phyloP scores from a whole-genome alignment of 148 eudicot genomes.

The Arbutus unedo region DNA sequence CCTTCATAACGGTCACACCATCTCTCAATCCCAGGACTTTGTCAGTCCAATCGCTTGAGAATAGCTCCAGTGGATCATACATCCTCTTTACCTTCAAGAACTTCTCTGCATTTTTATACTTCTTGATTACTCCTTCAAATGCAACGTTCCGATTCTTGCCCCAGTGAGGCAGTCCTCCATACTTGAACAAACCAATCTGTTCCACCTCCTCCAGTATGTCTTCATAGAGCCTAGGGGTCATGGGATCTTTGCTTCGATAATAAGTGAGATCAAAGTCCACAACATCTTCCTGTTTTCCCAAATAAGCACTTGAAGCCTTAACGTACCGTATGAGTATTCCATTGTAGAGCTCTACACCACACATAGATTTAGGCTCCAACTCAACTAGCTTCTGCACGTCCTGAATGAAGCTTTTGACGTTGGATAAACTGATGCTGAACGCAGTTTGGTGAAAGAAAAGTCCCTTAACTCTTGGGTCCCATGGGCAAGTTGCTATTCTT shows the following conservation, averaged over 20 bases:
- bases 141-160: constrained; percentile 85
- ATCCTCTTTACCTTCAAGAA: constrained; percentile 50
- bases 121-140: constrained; percentile 50
- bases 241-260: constrained; percentile 63
- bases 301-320: constrained; percentile 64
- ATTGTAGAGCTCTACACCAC: constrained; percentile 53
- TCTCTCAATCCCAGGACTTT: constrained; percentile 55
- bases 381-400: constrained; percentile 60
- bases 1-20: constrained; percentile 32
- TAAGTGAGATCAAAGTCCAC: constrained; percentile 77
- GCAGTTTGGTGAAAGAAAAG: constrained; percentile 58
- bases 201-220: constrained; percentile 64
- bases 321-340: constrained; percentile 82
- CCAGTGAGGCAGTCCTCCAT: constrained; percentile 79
- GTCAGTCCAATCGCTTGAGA: constrained; percentile 77
- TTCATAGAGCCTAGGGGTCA: constrained; percentile 45
- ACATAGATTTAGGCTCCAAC: constrained; percentile 49
- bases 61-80: constrained; percentile 71
- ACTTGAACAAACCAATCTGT: constrained; percentile 74
- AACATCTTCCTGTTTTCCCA: constrained; percentile 69
- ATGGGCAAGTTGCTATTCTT: constrained; percentile 49
- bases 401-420: constrained; percentile 53
- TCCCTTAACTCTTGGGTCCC: constrained; percentile 61
- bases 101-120: constrained; percentile 36
- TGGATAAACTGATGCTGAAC: constrained; percentile 45